phyloP scores from a whole-genome alignment of 1,139 yeast species.

The Hanseniaspora uvarum region DNA sequence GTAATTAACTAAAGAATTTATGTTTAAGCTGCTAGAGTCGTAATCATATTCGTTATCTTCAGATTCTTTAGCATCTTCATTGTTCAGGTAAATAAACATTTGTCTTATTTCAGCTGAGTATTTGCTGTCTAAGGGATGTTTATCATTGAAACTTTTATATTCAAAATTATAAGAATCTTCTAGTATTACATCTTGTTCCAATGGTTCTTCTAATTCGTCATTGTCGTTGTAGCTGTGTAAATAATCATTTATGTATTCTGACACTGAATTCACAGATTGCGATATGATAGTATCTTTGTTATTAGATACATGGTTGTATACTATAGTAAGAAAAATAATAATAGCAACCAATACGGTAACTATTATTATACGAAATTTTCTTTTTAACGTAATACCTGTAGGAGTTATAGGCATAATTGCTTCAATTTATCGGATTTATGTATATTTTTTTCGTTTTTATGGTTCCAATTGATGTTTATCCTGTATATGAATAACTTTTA shows the following conservation, averaged over 20 bases:
- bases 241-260: neutral
- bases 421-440: neutral
- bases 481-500: too few species aligned
- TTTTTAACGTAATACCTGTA: neutral
- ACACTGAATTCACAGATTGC: neutral
- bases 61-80: too few species aligned
- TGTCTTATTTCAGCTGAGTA: slow-evolving; percentile 3
- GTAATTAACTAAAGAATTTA: neutral
- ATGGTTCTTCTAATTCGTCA: neutral
- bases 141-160: slow-evolving; percentile 11
- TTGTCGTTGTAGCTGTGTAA: neutral
- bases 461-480: too few species aligned
- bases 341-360: neutral
- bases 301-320: neutral
- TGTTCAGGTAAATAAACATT: slow-evolving; percentile 8
- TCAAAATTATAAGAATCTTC: neutral
- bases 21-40: neutral
- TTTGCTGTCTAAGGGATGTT: slow-evolving; percentile 1
- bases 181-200: neutral
- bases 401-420: neutral
- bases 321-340: neutral
- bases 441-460: neutral
- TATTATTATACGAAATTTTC: neutral
- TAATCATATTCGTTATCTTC: neutral
- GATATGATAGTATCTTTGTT: neutral